Evolutionary conservation across 1,284 basidiomycete genomes (phyloP).

Genomic region (Fomes fomentarius): DNA sequence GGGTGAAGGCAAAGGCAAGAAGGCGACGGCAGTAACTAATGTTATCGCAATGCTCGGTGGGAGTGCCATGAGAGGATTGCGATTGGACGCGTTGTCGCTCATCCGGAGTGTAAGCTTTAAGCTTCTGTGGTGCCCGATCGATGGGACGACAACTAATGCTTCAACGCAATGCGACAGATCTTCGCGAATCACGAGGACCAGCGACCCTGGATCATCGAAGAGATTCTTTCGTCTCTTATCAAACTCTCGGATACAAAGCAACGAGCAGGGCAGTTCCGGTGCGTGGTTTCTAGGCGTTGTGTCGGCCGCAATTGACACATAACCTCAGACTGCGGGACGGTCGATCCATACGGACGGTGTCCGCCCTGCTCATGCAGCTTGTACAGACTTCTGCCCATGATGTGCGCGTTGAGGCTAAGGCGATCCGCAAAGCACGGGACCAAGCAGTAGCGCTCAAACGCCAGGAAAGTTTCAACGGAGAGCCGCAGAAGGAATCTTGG

Average conservation of each 20-base stretch:
- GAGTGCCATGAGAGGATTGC: constrained; percentile 79
- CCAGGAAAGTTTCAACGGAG: constrained; percentile 59
- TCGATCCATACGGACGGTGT: constrained; percentile 88
- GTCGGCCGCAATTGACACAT: neutral
- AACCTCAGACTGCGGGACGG: constrained; percentile 71
- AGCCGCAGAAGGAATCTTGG: constrained; percentile 45
- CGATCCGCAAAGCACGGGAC: constrained; percentile 63
- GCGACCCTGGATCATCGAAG: constrained; percentile 94
- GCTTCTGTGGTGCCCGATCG: neutral
- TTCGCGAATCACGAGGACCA: constrained; percentile 91
- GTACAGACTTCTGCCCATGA: constrained; percentile 92
- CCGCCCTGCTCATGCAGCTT: constrained; percentile 91
- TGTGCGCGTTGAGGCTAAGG: constrained; percentile 63
- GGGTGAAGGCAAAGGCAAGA: constrained; percentile 54
- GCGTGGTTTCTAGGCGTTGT: constrained; percentile 27
- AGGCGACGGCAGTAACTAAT: constrained; percentile 43
- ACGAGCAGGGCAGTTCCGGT: constrained; percentile 87
- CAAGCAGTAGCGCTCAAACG: constrained; percentile 61
- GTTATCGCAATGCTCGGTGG: constrained; percentile 66
- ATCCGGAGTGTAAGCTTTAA: constrained; percentile 75
- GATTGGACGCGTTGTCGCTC: constrained; percentile 81
- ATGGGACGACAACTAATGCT: neutral
- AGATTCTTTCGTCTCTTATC: constrained; percentile 88
- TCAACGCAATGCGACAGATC: constrained; percentile 55
- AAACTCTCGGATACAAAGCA: constrained; percentile 89